Evolutionary conservation across 768 basidiomycete genomes (phyloP).

Genomic region (Tephrocybe sp.): DNA sequence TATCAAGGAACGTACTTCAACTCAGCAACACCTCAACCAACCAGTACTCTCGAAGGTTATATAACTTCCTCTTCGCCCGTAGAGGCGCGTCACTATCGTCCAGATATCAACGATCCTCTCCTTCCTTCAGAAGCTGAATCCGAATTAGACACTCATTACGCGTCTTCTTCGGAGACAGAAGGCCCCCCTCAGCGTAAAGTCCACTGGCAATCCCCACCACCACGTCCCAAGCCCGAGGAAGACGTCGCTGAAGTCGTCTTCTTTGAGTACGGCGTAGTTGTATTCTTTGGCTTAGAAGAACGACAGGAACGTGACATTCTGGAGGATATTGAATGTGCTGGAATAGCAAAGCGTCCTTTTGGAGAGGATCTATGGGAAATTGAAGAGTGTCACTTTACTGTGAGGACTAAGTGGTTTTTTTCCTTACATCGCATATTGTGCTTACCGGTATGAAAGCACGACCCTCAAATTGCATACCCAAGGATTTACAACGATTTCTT

Average conservation of each 20-base stretch:
- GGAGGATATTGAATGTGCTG: constrained; percentile 78
- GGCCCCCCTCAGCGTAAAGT: constrained; percentile 1
- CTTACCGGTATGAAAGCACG: constrained; percentile 56
- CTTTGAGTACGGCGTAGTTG: constrained; percentile 87
- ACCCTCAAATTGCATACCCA: constrained; percentile 80
- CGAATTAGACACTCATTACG: constrained; percentile 10
- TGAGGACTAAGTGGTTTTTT: constrained; percentile 34
- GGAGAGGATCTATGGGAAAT: constrained; percentile 82
- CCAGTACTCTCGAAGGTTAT: constrained; percentile 57
- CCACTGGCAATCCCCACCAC: constrained; percentile 9
- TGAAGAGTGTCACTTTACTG: constrained; percentile 89
- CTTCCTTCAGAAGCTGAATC: constrained; percentile 10
- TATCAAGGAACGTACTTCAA: constrained; percentile 87
- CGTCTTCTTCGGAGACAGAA: constrained; percentile 10
- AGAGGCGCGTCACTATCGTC: constrained; percentile 26
- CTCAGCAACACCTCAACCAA: constrained; percentile 30
- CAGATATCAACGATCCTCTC: not conserved
- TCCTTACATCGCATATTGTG: not conserved
- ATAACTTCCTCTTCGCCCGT: constrained; percentile 52
- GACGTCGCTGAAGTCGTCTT: constrained; percentile 75
- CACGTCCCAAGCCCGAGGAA: constrained; percentile 33
- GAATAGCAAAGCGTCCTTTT: constrained; percentile 61
- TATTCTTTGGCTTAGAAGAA: constrained; percentile 88
- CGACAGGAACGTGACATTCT: constrained; percentile 78
- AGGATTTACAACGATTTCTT: constrained; percentile 97